Conservation (phyloP, 805 yeast species). For the Komagataella kurtzmanii region DNA sequence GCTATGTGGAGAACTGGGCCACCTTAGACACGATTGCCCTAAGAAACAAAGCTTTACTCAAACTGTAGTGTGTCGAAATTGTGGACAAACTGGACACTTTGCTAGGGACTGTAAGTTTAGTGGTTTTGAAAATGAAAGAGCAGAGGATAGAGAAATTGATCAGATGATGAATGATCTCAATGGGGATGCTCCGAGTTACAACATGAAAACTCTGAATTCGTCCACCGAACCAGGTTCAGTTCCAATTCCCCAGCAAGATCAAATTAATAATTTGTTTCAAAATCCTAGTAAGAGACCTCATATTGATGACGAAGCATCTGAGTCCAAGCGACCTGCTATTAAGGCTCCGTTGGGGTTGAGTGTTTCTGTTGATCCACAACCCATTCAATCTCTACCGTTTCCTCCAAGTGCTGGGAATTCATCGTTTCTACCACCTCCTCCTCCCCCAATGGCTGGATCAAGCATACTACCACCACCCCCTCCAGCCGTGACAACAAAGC, state of each 20-base stretch:
- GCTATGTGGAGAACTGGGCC: slow-evolving; percentile 55
- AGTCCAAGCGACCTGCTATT: background rate
- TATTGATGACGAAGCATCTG: slow-evolving; percentile 1
- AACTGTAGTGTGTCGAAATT: slow-evolving; percentile 54
- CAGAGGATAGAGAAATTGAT: slow-evolving; percentile 34
- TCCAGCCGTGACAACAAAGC: slow-evolving; percentile 9
- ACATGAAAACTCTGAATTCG: slow-evolving; percentile 4
- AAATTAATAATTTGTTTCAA: background rate
- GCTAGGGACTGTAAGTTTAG: slow-evolving; percentile 68
- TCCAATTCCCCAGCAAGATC: background rate
- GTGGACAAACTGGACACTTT: slow-evolving; percentile 79
- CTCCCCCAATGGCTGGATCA: slow-evolving; percentile 9
- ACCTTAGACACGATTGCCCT: slow-evolving; percentile 54
- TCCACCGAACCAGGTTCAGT: slow-evolving; percentile 1
- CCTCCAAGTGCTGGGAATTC: slow-evolving; percentile 12
- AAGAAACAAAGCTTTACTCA: slow-evolving; percentile 33
- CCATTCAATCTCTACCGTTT: slow-evolving; percentile 12
- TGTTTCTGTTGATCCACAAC: slow-evolving; percentile 11
- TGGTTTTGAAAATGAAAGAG: slow-evolving; percentile 6
- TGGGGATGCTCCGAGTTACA: slow-evolving; percentile 10
- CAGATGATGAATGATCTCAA: slow-evolving; percentile 36
- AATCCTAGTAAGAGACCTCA: slow-evolving; percentile 1
- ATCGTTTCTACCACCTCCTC: slow-evolving; percentile 7
- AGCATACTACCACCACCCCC: slow-evolving; percentile 16
- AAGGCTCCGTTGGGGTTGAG: slow-evolving; percentile 13